Evolutionary conservation across 192 early-diverging fungal species (phyloP), one percentile per base, ranked within the genome.

Genomic region (Kickxella alabastrina): DNA sequence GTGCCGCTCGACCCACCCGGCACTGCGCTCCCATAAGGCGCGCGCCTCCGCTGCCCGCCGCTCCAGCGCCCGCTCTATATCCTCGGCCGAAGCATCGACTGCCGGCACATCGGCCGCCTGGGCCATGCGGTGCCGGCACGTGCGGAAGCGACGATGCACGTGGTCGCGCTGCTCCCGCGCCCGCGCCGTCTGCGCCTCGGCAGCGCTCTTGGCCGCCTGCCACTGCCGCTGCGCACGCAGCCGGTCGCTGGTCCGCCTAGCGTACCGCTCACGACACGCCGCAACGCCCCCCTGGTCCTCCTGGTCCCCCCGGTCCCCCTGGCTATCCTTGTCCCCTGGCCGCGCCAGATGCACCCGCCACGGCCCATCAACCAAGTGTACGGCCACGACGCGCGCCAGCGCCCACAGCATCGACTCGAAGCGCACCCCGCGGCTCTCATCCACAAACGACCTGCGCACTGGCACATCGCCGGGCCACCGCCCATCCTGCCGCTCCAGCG

Each of bases 371-470:
- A 44, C 32, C 53, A 45, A 6, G 1, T 13, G 17, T 17, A 25
- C 25, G 37, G 31, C 66, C 29, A 49, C 12, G 13, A 36, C 14
- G 49, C 62, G 26, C 43, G 67, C 39, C 43, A 76, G 37, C 18
- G 62, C 19, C 67, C 67, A 69, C 54, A 79, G 24, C 1, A 67
- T 36, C 2, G 45, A 43, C 40, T 79, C 77, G 31, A 79, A 70
- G 2, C 77, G 32, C 23, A 49, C 14, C 0, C 77, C 77, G 1
- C 62, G 62, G n/a, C 71, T 54, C 43, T 79, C 77, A 23, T 79
- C 77, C 7, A 79, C 42, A 54, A 58, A 62, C 27, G 77, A 75
- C 19, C 70, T 24, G 12, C 77, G 49, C 21, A 79, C 71, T 0
- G 77, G 77, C 21, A 68, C 60, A 2, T 53, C 48, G 4, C 17